These are phyloP conservation scores for Diaporthe ilicicola DNA, from an alignment of 2,329 filamentous ascomycete species.

Conservation along the genomic window DNA sequence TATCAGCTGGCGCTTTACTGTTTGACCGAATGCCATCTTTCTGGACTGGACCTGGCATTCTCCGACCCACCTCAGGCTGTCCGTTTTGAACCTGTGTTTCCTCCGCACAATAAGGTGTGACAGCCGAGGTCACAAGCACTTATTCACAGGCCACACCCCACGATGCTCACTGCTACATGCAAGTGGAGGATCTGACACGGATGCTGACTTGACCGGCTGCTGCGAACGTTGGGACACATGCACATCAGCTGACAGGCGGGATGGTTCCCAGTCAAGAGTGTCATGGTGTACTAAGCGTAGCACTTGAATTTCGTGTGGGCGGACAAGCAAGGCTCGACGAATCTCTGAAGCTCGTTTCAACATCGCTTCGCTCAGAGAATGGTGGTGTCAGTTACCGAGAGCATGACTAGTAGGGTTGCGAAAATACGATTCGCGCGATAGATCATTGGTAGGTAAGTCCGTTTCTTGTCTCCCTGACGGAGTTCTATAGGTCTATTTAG, in stretches of 20 bases:
- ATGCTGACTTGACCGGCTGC: background rate
- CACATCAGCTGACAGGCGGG: background rate
- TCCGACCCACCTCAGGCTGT: background rate
- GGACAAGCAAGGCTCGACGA: background rate
- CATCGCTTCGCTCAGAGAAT: no score
- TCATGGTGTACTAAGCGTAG: background rate
- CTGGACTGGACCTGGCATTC: background rate
- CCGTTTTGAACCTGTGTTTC: background rate
- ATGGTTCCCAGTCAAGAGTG: background rate
- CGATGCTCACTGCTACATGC: background rate
- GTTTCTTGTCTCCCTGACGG: background rate
- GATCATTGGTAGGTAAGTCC: background rate
- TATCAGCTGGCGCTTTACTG: background rate
- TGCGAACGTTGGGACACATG: background rate
- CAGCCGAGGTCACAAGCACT: background rate
- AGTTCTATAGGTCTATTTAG: slow-evolving; percentile 21
- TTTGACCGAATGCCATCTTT: background rate
- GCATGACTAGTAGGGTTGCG: background rate
- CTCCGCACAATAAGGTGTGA: background rate
- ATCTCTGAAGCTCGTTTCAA: no score
- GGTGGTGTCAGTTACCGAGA: background rate
- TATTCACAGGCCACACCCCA: no score
- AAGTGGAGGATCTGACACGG: background rate
- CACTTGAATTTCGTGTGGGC: background rate
- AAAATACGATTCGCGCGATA: background rate